Percentiles rank a stretch among this genome's conserved stretches.
These are phyloP conservation scores for Pleurotus djamor DNA, from an alignment of 768 basidiomycete species.

Conservation along the genomic window DNA sequence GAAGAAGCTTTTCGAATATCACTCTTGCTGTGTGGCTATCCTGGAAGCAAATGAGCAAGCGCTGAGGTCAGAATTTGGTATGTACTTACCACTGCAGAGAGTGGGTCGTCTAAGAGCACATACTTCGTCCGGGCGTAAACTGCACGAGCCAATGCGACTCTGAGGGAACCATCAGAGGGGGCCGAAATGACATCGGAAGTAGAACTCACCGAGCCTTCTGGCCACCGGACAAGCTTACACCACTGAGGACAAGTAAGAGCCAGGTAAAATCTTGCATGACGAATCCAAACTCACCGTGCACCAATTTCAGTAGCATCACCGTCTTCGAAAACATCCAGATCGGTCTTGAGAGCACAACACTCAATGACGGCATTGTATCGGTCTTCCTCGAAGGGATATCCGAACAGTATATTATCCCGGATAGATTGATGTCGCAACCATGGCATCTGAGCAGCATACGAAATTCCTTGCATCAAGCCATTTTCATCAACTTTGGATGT, in stretches of 20 bases:
- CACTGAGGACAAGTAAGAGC: conserved; percentile 30
- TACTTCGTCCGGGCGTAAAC: conserved; percentile 72
- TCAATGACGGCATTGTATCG: conserved; percentile 78
- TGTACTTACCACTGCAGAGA: conserved; percentile 73
- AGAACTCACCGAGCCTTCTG: conserved; percentile 67
- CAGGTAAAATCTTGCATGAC: conserved; percentile 1
- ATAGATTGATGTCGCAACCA: conserved; percentile 75
- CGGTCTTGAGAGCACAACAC: conserved; percentile 78
- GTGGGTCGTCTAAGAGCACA: conserved; percentile 77
- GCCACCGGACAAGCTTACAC: conserved; percentile 77
- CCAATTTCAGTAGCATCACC: conserved; percentile 88
- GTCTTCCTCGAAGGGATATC: conserved; percentile 67
- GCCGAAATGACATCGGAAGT: neutral
- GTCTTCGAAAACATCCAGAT: conserved; percentile 82
- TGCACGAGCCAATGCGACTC: conserved; percentile 81
- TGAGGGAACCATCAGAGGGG: conserved; percentile 15
- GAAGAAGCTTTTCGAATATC: conserved; percentile 61
- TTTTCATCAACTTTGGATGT: conserved; percentile 54
- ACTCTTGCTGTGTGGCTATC: conserved; percentile 69
- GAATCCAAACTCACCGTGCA: conserved; percentile 39
- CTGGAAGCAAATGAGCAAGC: conserved; percentile 24
- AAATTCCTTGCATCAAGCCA: conserved; percentile 61
- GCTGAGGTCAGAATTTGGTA: neutral
- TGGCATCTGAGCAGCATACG: conserved; percentile 73
- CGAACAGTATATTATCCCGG: conserved; percentile 81